A percentile compares a stretch with the other conserved stretches of the same genome.
phyloP scores from a whole-genome alignment of 2,329 filamentous ascomycete species.

The Diaporthe citrichinensis region DNA sequence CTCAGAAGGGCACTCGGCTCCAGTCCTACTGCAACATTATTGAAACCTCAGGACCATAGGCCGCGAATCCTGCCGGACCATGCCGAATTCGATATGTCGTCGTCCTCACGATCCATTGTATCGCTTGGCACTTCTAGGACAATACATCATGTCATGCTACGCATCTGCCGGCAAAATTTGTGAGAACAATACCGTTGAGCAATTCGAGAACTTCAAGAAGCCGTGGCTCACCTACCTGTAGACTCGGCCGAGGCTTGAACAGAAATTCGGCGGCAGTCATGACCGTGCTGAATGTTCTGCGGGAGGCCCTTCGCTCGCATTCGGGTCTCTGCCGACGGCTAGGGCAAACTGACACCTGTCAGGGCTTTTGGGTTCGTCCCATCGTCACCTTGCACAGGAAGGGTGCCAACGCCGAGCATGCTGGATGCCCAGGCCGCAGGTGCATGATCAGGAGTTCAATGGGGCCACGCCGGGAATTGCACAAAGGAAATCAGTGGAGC shows the following conservation, averaged over 20 bases:
- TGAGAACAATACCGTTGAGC: neutral
- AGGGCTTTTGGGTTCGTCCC: neutral
- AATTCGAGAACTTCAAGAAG: neutral
- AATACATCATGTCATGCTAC: too few species aligned
- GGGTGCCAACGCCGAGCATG: neutral
- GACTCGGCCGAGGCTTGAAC: neutral
- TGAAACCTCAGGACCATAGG: neutral
- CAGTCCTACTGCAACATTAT: neutral
- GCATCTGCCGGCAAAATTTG: neutral
- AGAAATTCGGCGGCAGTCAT: neutral
- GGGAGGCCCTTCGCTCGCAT: neutral
- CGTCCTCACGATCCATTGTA: neutral
- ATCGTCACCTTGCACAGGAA: neutral
- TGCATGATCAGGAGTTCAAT: conserved; percentile 3
- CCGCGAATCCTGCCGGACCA: neutral
- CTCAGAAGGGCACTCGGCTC: neutral
- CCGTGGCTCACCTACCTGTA: neutral
- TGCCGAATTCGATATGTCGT: neutral
- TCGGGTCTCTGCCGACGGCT: neutral
- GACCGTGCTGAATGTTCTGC: neutral
- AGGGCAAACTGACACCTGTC: neutral
- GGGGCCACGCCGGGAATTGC: neutral
- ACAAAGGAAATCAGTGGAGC: neutral
- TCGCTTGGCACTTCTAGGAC: neutral
- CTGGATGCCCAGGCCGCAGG: neutral